phyloP scores from a whole-genome alignment of 169 alveolate species.

The Eimeria acervulina region DNA sequence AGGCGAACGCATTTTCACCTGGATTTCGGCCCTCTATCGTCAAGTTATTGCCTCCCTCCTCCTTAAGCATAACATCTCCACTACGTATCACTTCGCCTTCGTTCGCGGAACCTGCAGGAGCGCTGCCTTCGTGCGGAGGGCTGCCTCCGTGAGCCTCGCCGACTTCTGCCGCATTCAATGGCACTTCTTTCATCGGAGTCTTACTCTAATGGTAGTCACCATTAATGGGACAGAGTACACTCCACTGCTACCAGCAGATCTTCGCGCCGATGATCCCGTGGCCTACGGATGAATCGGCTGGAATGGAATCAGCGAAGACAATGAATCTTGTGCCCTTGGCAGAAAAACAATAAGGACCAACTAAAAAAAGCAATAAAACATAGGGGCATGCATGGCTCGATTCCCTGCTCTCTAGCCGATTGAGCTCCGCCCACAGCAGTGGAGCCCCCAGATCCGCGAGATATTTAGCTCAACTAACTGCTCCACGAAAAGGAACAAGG shows the following conservation, averaged over 20 bases:
- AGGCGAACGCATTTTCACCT: background rate
- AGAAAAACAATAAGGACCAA: too few species aligned
- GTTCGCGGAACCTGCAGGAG: background rate
- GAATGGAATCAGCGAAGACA: background rate
- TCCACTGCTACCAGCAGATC: background rate
- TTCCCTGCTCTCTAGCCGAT: too few species aligned
- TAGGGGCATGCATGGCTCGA: background rate
- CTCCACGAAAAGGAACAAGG: background rate
- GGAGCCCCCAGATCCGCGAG: too few species aligned
- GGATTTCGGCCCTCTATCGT: background rate
- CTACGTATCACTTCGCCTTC: background rate
- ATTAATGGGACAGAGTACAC: background rate
- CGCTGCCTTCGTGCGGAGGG: background rate
- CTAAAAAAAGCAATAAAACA: background rate
- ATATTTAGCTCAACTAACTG: background rate
- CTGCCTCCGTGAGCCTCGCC: background rate
- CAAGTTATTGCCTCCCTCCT: background rate
- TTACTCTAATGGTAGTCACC: background rate
- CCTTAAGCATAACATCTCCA: background rate
- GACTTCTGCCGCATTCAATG: background rate
- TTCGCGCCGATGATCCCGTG: background rate
- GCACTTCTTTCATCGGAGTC: background rate
- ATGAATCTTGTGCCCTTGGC: background rate
- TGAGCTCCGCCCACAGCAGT: too few species aligned
- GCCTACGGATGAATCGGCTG: too few species aligned